Evolutionary conservation across 371 early-diverging fungal species (phyloP).

Genomic region (Mycotypha africana): DNA sequence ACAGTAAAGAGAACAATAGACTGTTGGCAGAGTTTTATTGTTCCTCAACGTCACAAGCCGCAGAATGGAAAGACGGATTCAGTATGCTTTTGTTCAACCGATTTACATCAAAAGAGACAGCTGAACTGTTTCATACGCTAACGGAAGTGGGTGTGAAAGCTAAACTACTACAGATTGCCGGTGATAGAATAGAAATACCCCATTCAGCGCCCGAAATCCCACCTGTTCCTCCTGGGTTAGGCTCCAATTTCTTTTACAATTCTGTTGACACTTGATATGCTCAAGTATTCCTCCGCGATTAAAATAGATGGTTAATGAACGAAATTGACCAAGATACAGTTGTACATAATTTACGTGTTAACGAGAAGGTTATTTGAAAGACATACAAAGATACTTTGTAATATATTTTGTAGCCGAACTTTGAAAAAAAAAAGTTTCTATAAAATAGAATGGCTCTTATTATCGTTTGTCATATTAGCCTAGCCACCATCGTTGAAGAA

Average conservation of each 20-base stretch:
- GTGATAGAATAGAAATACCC: constrained; percentile 56
- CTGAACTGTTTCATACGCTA: constrained; percentile 56
- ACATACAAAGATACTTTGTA: too few relatives aligned
- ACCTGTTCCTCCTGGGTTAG: constrained; percentile 34
- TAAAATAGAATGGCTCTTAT: too few relatives aligned
- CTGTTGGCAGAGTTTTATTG: constrained; percentile 61
- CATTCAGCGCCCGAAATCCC: constrained; percentile 42
- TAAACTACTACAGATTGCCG: constrained; percentile 64
- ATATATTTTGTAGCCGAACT: too few relatives aligned
- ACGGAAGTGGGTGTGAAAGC: constrained; percentile 66
- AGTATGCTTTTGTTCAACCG: constrained; percentile 61
- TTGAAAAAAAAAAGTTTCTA: too few relatives aligned
- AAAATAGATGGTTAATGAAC: too few relatives aligned
- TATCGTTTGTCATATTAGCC: too few relatives aligned
- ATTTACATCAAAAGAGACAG: constrained; percentile 60
- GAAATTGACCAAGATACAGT: too few relatives aligned
- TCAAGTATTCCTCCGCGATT: too few relatives aligned
- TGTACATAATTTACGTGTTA: too few relatives aligned
- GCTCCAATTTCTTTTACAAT: constrained; percentile 39
- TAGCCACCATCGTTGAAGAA: too few relatives aligned
- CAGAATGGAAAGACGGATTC: constrained; percentile 83
- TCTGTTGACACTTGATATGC: too few relatives aligned
- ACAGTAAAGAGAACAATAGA: constrained; percentile 24
- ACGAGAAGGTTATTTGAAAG: too few relatives aligned
- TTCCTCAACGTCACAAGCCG: constrained; percentile 38